Base-by-base conservation (phyloP, 352 stramenopile species). In the Aphanomyces cochlioides region DNA sequence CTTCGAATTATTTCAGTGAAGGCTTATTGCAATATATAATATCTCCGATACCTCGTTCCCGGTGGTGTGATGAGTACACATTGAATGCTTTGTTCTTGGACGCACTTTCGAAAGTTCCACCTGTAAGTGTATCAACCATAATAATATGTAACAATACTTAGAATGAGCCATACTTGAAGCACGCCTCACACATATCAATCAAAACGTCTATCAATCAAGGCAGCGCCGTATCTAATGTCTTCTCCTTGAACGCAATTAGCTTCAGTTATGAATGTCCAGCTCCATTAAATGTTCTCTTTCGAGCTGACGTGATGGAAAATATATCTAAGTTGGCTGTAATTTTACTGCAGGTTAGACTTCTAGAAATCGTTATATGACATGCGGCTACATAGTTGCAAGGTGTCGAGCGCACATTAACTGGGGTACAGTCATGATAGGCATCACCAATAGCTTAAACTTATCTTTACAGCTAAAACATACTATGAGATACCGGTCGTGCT, bases 351-450 rank as follows among this genome's bases (percentile, higher is more conserved):
- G 6, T 40, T 8, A 63, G 43, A 8, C 28, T 28, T 28, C 28
- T 28, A 28, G 28, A 28, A 28, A 28, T 28, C 28, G 28, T 28
- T 28, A 28, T 28, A 28, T 28, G 28, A 28, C 28, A 28, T 28
- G 28, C 28, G 3, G 58, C 50, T 63, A 37, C 36, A n/a, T 70
- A 70, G 64, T 21, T 70, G 34, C 64, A 70, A 70, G 64, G 64
- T 39, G 64, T 70, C 40, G 64, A 70, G 38, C 36, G 64, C 7
- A 15, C 53, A 8, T 15, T 70, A 7, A 47, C 61, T 10, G n/a
- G 21, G 64, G 64, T 70, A 70, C n/a, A 17, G 17, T 17, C 15
- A 64, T 13, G 12, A 28, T 28, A 28, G 28, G 2, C 21, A 67
- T 38, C 7, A 37, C 7, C 4, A 19, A 15, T 21, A 34, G 7